A percentile compares a stretch with the other conserved stretches of the same genome.
These are phyloP conservation scores for Collariella sp. DNA, from an alignment of 495 filamentous ascomycete species.

Conservation along the genomic window DNA sequence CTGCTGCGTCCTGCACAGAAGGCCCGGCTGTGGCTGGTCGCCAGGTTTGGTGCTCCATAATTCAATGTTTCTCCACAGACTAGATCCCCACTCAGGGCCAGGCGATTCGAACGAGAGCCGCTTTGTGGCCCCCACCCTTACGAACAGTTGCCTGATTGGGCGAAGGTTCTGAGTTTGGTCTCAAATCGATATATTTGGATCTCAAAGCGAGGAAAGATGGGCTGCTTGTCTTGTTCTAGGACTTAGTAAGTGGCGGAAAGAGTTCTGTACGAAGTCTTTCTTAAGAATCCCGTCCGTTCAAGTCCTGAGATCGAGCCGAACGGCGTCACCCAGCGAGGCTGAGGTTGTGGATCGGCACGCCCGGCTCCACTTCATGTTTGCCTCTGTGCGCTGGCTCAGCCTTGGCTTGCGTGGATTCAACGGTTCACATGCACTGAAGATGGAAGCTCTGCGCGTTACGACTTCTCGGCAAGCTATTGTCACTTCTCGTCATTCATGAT, in stretches of 20 bases:
- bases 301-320: not conserved
- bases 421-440: not conserved
- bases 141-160: too few relatives aligned
- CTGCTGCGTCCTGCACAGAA: not conserved
- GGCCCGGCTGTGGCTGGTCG: not conserved
- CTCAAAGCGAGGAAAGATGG: too few relatives aligned
- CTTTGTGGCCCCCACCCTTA: not conserved
- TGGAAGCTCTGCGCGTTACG: too few relatives aligned
- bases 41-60: not conserved
- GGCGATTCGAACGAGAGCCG: not conserved
- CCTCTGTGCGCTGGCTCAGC: not conserved
- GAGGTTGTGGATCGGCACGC: slow-evolving; percentile 2
- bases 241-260: too few relatives aligned
- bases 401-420: slow-evolving; percentile 6
- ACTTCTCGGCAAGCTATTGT: too few relatives aligned
- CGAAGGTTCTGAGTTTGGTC: too few relatives aligned
- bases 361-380: slow-evolving; percentile 1
- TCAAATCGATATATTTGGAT: too few relatives aligned
- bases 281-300: too few relatives aligned
- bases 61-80: not conserved
- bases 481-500: too few relatives aligned
- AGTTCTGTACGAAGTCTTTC: too few relatives aligned
- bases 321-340: slow-evolving; percentile 21
- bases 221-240: too few relatives aligned
- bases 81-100: not conserved